phyloP scores from a whole-genome alignment of 2,329 filamentous ascomycete species.

The Bipolaris oryzae region DNA sequence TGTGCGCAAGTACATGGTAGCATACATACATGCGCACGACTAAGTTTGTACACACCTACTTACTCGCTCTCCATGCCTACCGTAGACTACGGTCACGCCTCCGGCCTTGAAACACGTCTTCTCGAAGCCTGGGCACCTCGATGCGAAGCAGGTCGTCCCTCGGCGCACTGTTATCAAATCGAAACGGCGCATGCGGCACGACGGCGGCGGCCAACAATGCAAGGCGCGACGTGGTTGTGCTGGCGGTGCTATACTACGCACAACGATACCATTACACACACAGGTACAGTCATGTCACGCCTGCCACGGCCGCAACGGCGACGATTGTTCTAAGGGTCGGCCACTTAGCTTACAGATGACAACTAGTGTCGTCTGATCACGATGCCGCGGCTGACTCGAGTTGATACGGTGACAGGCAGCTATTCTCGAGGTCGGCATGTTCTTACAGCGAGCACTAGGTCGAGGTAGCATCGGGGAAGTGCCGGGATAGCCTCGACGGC shows the following conservation, averaged over 20 bases:
- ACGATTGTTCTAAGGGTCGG: slow-evolving; percentile 20
- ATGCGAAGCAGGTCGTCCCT: slow-evolving; percentile 11
- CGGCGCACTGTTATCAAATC: slow-evolving; percentile 14
- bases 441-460: too few species aligned
- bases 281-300: neutral
- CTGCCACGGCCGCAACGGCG: slow-evolving; percentile 4
- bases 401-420: slow-evolving; percentile 36
- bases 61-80: too few species aligned
- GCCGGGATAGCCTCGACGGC: neutral
- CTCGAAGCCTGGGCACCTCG: slow-evolving; percentile 15
- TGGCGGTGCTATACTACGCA: neutral
- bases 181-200: slow-evolving; percentile 23
- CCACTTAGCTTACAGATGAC: slow-evolving; percentile 29
- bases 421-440: neutral
- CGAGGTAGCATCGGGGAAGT: neutral
- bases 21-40: too few species aligned
- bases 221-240: slow-evolving; percentile 12
- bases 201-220: slow-evolving; percentile 8
- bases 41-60: too few species aligned
- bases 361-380: slow-evolving; percentile 19
- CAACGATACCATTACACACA: too few species aligned
- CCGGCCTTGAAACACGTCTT: slow-evolving; percentile 19
- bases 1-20: too few species aligned
- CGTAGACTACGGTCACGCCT: neutral
- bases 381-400: slow-evolving; percentile 27